These are phyloP conservation scores for Trametes sanguinea DNA, from an alignment of 768 basidiomycete species.

Conservation along the genomic window DNA sequence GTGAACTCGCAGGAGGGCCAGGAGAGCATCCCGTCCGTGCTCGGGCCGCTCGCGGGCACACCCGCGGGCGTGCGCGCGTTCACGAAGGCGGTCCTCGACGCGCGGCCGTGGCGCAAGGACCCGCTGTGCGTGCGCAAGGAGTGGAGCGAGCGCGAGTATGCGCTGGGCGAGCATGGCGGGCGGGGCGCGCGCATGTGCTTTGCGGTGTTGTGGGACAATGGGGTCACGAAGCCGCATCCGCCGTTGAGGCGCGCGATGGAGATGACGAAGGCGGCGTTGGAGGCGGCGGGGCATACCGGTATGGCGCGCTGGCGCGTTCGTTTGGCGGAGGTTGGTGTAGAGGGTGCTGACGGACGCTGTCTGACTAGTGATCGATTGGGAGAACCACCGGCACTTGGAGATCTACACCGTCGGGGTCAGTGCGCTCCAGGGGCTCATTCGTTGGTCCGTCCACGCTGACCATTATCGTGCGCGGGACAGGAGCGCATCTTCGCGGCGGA, in stretches of 20 bases:
- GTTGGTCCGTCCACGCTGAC: too few relatives aligned
- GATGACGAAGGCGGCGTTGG: constrained; percentile 54
- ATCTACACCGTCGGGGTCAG: constrained; percentile 38
- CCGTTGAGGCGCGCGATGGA: constrained; percentile 64
- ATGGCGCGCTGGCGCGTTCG: constrained; percentile 5
- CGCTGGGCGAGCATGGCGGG: constrained; percentile 48
- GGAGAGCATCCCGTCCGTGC: constrained; percentile 68
- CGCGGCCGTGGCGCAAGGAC: constrained; percentile 57
- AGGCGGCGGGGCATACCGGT: constrained; percentile 69
- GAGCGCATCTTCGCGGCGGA: constrained; percentile 43
- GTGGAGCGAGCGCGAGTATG: constrained; percentile 49
- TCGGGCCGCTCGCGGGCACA: constrained; percentile 69
- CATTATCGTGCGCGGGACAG: constrained; percentile 21
- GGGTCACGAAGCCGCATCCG: constrained; percentile 58
- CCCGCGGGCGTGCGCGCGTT: constrained; percentile 66
- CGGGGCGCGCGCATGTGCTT: constrained; percentile 46
- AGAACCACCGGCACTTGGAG: constrained; percentile 53
- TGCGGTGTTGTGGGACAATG: constrained; percentile 70
- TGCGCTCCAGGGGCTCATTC: background rate
- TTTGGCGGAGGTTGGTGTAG: background rate
- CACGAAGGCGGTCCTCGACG: constrained; percentile 59
- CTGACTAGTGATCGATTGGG: constrained; percentile 68
- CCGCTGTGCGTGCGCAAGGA: constrained; percentile 51
- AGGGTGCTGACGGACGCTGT: background rate
- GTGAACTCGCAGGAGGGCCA: constrained; percentile 69